Conservation (phyloP, 257 asterid species). For the Solanum acaule region DNA sequence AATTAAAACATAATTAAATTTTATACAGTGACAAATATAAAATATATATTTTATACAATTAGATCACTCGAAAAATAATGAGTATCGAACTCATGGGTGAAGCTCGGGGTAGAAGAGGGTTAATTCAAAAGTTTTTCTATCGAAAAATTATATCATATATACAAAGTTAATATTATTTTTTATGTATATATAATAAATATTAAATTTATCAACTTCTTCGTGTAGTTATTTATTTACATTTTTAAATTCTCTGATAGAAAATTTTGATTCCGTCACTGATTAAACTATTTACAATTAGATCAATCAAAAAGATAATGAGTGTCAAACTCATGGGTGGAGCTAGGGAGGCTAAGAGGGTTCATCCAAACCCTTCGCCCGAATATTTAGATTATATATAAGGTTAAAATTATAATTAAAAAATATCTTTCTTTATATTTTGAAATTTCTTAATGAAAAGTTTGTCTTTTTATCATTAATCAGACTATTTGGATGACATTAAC, state of each 20-base stretch:
- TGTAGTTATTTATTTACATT: neutral
- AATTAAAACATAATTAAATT: neutral
- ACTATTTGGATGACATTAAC: neutral
- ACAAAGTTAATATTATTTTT: neutral
- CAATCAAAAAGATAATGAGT: neutral
- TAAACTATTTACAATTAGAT: too few relatives aligned
- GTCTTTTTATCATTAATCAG: neutral
- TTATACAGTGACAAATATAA: neutral
- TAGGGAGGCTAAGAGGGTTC: neutral
- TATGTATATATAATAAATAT: neutral
- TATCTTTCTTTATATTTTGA: neutral
- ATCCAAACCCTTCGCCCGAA: neutral
- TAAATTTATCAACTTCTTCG: neutral
- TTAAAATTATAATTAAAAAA: neutral
- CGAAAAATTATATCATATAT: neutral
- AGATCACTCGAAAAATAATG: neutral
- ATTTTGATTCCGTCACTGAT: neutral
- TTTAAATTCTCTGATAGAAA: neutral
- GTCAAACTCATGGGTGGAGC: neutral
- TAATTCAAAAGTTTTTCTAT: neutral
- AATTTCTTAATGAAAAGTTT: neutral
- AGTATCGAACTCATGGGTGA: neutral
- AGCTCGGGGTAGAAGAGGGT: neutral
- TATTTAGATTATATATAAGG: neutral
- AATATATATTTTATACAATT: neutral